Base-by-base conservation (phyloP, 2,329 filamentous ascomycete genomes). In the Dactylonectria estremocensis region DNA sequence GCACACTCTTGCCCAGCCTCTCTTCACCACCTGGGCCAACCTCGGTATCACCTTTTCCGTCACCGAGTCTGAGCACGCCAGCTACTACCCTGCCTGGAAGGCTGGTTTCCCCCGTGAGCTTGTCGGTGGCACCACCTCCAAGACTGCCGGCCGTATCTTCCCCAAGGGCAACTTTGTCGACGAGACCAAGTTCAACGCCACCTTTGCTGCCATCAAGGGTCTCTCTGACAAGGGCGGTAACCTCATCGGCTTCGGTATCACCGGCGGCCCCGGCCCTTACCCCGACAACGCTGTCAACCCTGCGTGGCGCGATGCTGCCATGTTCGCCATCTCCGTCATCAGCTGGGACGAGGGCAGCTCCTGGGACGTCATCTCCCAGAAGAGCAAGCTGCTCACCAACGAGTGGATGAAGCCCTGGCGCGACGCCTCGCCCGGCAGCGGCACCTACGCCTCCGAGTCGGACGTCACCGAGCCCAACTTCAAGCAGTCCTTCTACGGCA, bases 211-310 rank as follows among this genome's bases (percentile, higher is more conserved):
- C 4, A 76, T 84, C 67, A 81, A 80, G 60, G 69, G 79, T 28
- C 78, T 82, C 6, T 74, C 84, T 7, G 79, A 84, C 57, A 77
- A 76, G 13, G 83, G 83, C 14, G 82, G 82, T 13, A 74, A 80
- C 13, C 69, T 87, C 8, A 76, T 83, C 35, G 81, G 76, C 0
- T 83, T 85, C 62, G 80, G 81, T 45, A 83, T 84, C 59, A 77
- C 76, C 0, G 69, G 77, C 4, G 79, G 76, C 0, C 74, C 77
- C 5, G 71, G 72, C 0, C 77, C 70, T 2, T 74, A 81, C 37
- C 78, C 80, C 1, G 79, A 80, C 55, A 85, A 82, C 14, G 81
- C 83, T 6, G 79, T 86, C 45, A 85, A 85, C 71, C 84, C 85
- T 4, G 85, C 85, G 1, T 88, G 85, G 85, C 80, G 86, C 48